Base-by-base conservation (phyloP, 1,284 basidiomycete genomes). In the Boletus semigastroideus region DNA sequence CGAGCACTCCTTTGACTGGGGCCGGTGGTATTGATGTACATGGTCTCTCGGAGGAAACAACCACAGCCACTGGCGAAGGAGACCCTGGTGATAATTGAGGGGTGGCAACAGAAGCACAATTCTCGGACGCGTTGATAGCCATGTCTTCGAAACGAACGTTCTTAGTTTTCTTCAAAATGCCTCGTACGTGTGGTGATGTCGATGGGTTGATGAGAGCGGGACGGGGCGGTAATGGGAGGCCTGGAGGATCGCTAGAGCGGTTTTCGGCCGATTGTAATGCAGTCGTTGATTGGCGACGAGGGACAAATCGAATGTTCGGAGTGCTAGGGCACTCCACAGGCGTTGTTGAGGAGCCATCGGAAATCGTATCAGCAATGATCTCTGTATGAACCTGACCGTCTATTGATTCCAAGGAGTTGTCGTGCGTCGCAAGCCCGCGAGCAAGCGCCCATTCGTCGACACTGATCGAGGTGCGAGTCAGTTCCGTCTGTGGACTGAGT, bases 81-180 rank as follows among this genome's bases (percentile, higher is more conserved):
- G 54, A 47, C 42, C 58, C 58, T 5, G 39, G 30, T 37, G 54
- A 33, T 34, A 34, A 25, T 37, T 47, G 52, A 25, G 41, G 22
- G 34, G 42, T 10, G 19, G 25, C 39, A 20, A 33, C 12, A 34
- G 28, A 39, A 8, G 25, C 14, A 39, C 12, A 19, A 12, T 38
- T 49, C 33, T 49, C 40, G 30, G 45, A 25, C 33, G 54, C 59
- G 19, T 33, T 46, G 36, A 5, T n/a, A 27, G 51, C 42, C 42
- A 28, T 16, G 33, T 66, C 68, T 22, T 67, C 68, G 33, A 71
- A 67, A 28, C 69, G 66, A 45, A 67, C 65, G 17, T 48, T 66
- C 56, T 67, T 70, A 31, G 33, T 51, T 48, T 71, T 67, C 67
- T 71, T 67, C 56, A 67, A 42, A 38, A 71, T 67, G 17, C 65